These are phyloP conservation scores for Citrus cavaleriei DNA, from an alignment of 345 rosid species.

Conservation along the genomic window DNA sequence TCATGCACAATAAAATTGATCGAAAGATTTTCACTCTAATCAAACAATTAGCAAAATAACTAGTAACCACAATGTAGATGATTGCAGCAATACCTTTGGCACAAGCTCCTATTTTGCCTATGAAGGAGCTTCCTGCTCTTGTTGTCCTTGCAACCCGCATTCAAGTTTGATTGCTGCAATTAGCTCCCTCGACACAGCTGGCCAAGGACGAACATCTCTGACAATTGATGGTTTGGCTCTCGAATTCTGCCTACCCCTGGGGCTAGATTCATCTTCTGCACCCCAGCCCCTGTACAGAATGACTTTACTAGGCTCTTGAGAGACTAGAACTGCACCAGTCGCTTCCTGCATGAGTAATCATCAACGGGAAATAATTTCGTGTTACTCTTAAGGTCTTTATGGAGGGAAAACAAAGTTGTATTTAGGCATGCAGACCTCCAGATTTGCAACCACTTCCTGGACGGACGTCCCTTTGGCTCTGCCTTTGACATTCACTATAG, in stretches of 20 bases:
- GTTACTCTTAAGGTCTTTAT: neutral
- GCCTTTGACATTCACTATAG: constrained; percentile 84
- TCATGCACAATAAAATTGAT: neutral
- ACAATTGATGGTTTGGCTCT: constrained; percentile 13
- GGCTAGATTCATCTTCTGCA: constrained; percentile 42
- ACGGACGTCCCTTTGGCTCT: constrained; percentile 94
- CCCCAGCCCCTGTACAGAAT: constrained; percentile 93
- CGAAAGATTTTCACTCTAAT: neutral
- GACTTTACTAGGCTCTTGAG: constrained; percentile 91
- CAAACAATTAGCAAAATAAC: neutral
- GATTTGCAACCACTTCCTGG: constrained; percentile 76
- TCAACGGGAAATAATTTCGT: neutral
- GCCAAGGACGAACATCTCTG: constrained; percentile 18
- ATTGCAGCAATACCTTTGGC: constrained; percentile 6
- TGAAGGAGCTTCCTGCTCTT: constrained; percentile 10
- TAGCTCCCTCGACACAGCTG: constrained; percentile 63
- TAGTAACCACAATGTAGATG: neutral
- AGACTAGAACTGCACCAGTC: constrained; percentile 74
- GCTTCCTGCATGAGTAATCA: constrained; percentile 52
- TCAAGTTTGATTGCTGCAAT: constrained; percentile 75
- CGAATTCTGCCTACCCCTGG: constrained; percentile 11
- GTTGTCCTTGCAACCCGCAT: constrained; percentile 49
- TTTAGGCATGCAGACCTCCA: constrained; percentile 48
- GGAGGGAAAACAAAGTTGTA: neutral
- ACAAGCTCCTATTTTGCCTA: constrained; percentile 4